phyloP scores from a whole-genome alignment of 2,329 filamentous ascomycete species.

The Cercospora nicotianae region DNA sequence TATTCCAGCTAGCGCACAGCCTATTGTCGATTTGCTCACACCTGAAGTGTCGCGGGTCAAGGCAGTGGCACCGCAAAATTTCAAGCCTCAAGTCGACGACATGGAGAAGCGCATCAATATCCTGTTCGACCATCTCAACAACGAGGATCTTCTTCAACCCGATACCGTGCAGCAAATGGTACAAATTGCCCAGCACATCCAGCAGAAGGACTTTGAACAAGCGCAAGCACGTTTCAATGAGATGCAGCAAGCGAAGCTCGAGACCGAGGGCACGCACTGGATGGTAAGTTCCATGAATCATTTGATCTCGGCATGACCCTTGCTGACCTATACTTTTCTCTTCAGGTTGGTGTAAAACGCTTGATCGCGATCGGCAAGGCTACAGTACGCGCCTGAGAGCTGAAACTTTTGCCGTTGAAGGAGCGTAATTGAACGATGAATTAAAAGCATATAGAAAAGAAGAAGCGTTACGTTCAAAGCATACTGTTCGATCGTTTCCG shows the following conservation, averaged over 20 bases:
- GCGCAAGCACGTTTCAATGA: slow-evolving; percentile 48
- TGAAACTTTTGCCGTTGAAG: background rate
- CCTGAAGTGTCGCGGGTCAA: slow-evolving; percentile 88
- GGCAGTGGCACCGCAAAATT: slow-evolving; percentile 78
- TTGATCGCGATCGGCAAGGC: slow-evolving; percentile 43
- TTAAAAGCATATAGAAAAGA: background rate
- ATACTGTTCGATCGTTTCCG: background rate
- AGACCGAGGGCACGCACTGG: slow-evolving; percentile 52
- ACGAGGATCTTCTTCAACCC: slow-evolving; percentile 81
- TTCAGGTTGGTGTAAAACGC: slow-evolving; percentile 42
- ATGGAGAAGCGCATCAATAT: slow-evolving; percentile 87
- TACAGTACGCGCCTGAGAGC: slow-evolving; percentile 24
- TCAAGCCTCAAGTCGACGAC: slow-evolving; percentile 85
- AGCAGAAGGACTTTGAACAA: slow-evolving; percentile 47
- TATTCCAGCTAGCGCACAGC: slow-evolving; percentile 74
- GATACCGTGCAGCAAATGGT: slow-evolving; percentile 70
- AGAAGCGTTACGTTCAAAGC: background rate
- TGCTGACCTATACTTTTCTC: background rate
- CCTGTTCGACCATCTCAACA: slow-evolving; percentile 97
- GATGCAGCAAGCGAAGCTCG: slow-evolving; percentile 50
- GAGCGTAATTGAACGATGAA: background rate
- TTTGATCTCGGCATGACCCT: background rate
- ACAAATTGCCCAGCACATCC: slow-evolving; percentile 51
- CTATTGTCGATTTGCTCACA: slow-evolving; percentile 76
- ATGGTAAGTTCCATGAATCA: slow-evolving; percentile 45